Evolutionary conservation across 345 rosid species (phyloP), one percentile per base, ranked within the genome.

Genomic region (Sisymbrium irio): DNA sequence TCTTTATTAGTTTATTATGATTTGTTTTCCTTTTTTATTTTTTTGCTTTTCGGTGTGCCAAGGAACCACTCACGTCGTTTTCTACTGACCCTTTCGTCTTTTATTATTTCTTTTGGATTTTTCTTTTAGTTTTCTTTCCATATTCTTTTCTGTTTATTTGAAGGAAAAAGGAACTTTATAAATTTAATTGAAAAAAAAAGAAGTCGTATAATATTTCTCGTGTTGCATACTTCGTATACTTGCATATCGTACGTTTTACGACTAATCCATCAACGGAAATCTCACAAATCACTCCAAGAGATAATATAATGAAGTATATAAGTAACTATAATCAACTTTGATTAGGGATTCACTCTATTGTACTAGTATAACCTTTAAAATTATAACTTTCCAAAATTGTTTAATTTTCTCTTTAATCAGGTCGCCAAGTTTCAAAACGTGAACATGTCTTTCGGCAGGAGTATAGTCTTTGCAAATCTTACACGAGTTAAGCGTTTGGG

Each of bases 41-140:
- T 35, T 64, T 75, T 70, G 76, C 56, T 77, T 77, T 70, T 57
- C 25, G 20, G 76, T 70, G 35, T 77, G 71, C 61, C 66, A 77
- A 56, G 62, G 55, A 64, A 70, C 80, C 80, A 77, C 80, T 77
- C 76, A 64, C 69, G 76, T 77, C 80, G 72, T 70, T 77, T 70
- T 77, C 80, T 63, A 64, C 76, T 70, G 76, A 64, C 65, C 65
- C 67, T 53, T 69, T 75, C 63, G 49, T 69, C 25, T 25, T 62
- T 61, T 37, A 42, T 75, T 33, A 36, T 59, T 59, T 74, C 17
- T 39, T 68, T 75, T 68, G 69, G 57, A 67, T 61, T 68, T 75
- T 75, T 67, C 62, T 41, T 68, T 10, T 67, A 49, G 41, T 61
- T 60, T 65, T 67, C 74, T 75, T 75, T 68, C 74, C 51, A 41